phyloP scores from a whole-genome alignment of 2,329 filamentous ascomycete species.

The Sphaerulina vaccinii region DNA sequence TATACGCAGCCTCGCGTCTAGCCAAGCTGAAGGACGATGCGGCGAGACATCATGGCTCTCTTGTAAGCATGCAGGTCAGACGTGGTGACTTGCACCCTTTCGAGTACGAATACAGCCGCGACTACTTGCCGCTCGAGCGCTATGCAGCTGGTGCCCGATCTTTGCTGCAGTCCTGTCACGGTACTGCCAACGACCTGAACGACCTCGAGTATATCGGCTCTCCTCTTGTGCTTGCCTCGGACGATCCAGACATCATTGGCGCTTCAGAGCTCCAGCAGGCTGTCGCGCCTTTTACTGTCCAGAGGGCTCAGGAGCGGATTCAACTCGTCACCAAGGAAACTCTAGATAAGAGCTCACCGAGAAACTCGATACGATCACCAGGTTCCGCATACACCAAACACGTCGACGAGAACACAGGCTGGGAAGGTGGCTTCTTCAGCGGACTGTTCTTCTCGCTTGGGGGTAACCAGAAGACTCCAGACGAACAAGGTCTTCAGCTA shows the following conservation, averaged over 20 bases:
- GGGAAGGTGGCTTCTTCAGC: slow-evolving; percentile 84
- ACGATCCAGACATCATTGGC: slow-evolving; percentile 74
- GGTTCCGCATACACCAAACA: slow-evolving; percentile 61
- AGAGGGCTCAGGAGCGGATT: slow-evolving; percentile 72
- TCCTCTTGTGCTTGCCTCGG: slow-evolving; percentile 68
- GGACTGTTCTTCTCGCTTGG: slow-evolving; percentile 80
- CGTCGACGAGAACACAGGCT: slow-evolving; percentile 74
- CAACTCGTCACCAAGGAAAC: slow-evolving; percentile 65
- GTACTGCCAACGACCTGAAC: slow-evolving; percentile 61
- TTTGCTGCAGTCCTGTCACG: slow-evolving; percentile 13
- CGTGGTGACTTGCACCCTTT: slow-evolving; percentile 75
- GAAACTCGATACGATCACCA: slow-evolving; percentile 38
- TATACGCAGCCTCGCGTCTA: slow-evolving; percentile 62
- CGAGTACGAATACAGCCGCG: slow-evolving; percentile 76
- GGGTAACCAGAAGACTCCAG: slow-evolving; percentile 14
- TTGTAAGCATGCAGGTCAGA: slow-evolving; percentile 74
- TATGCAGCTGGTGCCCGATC: slow-evolving; percentile 47
- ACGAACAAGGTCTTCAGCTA: slow-evolving; percentile 59
- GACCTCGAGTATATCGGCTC: slow-evolving; percentile 32
- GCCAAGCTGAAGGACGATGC: slow-evolving; percentile 54
- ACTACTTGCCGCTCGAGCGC: slow-evolving; percentile 72
- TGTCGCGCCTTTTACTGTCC: slow-evolving; percentile 33
- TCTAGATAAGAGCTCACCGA: slow-evolving; percentile 42
- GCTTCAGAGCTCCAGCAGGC: slow-evolving; percentile 60
- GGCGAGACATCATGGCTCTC: slow-evolving; percentile 50